Evolutionary conservation across 164 flowering plant genomes (phyloP), one percentile per base, ranked within the genome.

Genomic region (Annona cherimola): DNA sequence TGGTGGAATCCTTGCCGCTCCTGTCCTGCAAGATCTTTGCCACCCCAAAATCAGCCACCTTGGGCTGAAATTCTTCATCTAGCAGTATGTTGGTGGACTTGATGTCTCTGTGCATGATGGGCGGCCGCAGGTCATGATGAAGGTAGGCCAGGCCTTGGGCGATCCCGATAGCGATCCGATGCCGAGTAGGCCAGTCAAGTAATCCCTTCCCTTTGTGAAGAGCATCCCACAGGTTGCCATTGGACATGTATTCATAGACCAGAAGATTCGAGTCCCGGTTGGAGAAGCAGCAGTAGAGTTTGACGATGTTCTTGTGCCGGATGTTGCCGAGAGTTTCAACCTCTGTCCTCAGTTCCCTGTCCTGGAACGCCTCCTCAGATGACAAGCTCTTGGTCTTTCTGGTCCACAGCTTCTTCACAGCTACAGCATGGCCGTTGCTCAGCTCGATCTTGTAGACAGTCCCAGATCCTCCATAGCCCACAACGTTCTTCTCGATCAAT

Each of bases 1-100:
- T 90, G 1, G 93, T 83, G 50, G 93, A 87, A 44, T 93, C 98
- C 71, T 85, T 88, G 35, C 91, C 90, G 57, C 85, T 87, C 79
- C 86, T 82, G 42, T 92, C 94, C 76, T 86, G 95, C 80, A 96
- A 74, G 62, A 96, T 92, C 80, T 96, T 93, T 69, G 98, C 98
- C 7, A 96, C 88, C 45, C 99, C 99, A 72, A 96, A 96, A 73
- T 96, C 99, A 54, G 99, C 99, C 19, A 96, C 97, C 76, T 93
- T 96, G 40, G 99, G 91, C 71, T 86, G 83, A 76, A 84, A 86
- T 70, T 91, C 84, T 9, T 82, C 83, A 77, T 90, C 90, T 2
- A 96, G 86, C 0, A 96, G 83, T 76, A 93, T 93, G 63, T 96
- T 96, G 57, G 95, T 91, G 42, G 98, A 83, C 78, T 94, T 94